A percentile compares a stretch with the other conserved stretches of the same genome.
phyloP scores from a whole-genome alignment of 352 stramenopile species.

The Blastocystis sp. region DNA sequence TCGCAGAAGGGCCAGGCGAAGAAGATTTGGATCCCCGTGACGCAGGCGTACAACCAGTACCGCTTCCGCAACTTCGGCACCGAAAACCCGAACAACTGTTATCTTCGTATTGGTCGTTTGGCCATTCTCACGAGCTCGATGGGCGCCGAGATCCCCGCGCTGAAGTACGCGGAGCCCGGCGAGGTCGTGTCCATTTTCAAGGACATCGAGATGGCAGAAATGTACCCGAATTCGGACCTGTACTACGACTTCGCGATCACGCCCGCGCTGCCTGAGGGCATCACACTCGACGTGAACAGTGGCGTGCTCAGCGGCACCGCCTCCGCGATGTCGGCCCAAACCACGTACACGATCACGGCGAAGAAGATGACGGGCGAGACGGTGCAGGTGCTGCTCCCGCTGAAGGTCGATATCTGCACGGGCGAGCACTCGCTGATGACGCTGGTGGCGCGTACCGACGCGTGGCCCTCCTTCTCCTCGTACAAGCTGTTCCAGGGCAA shows the following conservation, averaged over 20 bases:
- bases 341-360: background rate
- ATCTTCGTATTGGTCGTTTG: background rate
- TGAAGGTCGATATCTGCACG: background rate
- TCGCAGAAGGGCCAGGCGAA: conserved; percentile 2
- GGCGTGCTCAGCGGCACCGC: background rate
- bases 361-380: background rate
- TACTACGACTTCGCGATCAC: conserved; percentile 9
- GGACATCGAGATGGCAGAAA: conserved; percentile 30
- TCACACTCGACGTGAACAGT: background rate
- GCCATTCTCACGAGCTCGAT: background rate
- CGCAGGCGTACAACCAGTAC: background rate
- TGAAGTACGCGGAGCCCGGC: background rate
- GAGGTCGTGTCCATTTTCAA: background rate
- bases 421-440: background rate
- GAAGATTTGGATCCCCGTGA: background rate
- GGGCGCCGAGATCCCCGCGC: background rate
- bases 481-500: background rate
- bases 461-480: background rate
- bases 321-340: background rate
- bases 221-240: background rate
- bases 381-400: background rate
- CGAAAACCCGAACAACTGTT: background rate
- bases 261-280: background rate
- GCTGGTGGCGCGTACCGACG: background rate
- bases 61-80: conserved; percentile 7